Evolutionary conservation across 2,329 filamentous ascomycete genomes (phyloP).

Genomic region (Cytospora paraplurivora): DNA sequence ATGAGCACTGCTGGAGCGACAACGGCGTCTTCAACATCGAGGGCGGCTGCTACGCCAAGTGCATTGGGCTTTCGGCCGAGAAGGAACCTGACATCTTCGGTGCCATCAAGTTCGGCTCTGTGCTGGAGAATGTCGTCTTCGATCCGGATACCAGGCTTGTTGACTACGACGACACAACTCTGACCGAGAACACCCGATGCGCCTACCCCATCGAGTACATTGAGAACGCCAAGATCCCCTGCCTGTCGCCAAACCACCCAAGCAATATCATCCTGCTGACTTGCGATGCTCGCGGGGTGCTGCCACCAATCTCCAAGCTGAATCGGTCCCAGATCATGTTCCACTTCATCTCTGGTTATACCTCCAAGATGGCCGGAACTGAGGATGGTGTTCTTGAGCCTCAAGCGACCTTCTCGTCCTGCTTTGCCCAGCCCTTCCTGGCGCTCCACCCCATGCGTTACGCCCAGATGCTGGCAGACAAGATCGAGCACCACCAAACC

Average conservation of each 20-base stretch:
- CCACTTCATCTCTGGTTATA: conserved; percentile 99
- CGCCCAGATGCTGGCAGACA: conserved; percentile 96
- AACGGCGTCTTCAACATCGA: conserved; percentile 99
- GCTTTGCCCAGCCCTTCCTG: conserved; percentile 99
- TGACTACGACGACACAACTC: conserved; percentile 91
- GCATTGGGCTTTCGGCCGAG: conserved; percentile 93
- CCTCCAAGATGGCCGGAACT: conserved; percentile 99
- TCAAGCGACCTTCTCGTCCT: conserved; percentile 97
- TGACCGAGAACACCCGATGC: conserved; percentile 98
- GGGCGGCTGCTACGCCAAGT: conserved; percentile 99
- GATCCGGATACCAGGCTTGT: conserved; percentile 85
- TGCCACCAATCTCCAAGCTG: conserved; percentile 97
- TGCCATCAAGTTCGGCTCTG: conserved; percentile 94
- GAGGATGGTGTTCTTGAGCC: conserved; percentile 97
- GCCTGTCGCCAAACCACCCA: conserved; percentile 82
- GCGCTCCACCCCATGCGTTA: conserved; percentile 99
- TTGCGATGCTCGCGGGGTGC: conserved; percentile 94
- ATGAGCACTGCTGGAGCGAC: conserved; percentile 99
- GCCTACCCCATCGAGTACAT: conserved; percentile 99
- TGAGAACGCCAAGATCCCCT: conserved; percentile 97
- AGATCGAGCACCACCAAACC: conserved; percentile 92
- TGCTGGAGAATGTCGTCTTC: conserved; percentile 98
- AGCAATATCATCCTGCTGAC: conserved; percentile 98
- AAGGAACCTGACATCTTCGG: conserved; percentile 98
- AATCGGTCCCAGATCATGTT: conserved; percentile 97